These are phyloP conservation scores for Fusarium sp. DNA, from an alignment of 2,329 filamentous ascomycete genomes.

Conservation along the genomic window DNA sequence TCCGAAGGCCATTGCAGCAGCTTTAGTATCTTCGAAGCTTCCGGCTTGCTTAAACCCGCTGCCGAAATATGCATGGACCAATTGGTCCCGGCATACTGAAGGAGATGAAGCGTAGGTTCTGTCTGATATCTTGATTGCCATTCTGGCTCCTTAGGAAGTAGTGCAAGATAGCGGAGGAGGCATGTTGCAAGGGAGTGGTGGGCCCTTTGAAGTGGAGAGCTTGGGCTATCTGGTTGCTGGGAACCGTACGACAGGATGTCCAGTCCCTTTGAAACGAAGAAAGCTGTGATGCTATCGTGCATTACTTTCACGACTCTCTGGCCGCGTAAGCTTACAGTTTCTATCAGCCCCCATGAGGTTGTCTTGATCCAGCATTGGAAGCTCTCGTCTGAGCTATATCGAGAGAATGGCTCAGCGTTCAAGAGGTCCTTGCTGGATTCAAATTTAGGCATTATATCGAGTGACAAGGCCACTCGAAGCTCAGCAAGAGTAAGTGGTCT, in stretches of 20 bases:
- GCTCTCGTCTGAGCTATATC: neutral
- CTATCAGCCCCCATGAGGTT: constrained; percentile 6
- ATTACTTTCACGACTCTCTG: constrained; percentile 1
- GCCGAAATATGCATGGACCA: neutral
- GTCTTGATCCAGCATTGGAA: constrained; percentile 11
- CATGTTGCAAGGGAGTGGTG: neutral
- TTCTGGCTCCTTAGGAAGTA: constrained; percentile 2
- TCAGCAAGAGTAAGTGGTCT: neutral
- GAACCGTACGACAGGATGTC: neutral
- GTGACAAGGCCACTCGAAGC: neutral
- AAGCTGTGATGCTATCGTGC: neutral
- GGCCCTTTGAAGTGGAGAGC: neutral
- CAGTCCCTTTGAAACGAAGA: neutral
- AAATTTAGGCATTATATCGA: neutral
- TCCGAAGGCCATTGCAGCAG: neutral
- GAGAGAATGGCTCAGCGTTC: neutral
- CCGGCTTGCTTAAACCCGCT: neutral
- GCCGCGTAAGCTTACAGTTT: neutral
- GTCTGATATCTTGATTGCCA: neutral
- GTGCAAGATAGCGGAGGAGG: neutral
- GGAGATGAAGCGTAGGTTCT: neutral
- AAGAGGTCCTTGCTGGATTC: neutral
- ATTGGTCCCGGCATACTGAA: neutral
- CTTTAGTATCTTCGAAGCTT: constrained; percentile 5
- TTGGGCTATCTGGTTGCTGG: neutral